phyloP scores from a whole-genome alignment of 345 rosid genomes.

The Brassica carinata region DNA sequence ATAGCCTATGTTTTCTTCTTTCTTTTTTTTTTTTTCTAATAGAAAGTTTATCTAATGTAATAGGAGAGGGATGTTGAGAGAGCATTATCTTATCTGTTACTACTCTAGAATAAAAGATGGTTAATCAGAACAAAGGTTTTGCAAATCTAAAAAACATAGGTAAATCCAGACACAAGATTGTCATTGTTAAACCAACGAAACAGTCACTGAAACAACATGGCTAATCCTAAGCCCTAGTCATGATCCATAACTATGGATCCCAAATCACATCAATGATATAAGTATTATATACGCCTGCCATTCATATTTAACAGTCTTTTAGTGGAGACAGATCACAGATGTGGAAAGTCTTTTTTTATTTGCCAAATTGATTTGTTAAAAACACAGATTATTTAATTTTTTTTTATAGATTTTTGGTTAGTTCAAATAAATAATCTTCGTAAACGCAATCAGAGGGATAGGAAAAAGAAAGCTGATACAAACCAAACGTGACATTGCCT shows the following conservation, averaged over 20 bases:
- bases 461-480: not conserved
- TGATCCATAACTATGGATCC: too few species aligned
- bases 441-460: not conserved
- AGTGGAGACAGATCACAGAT: too few species aligned
- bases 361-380: too few species aligned
- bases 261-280: too few species aligned
- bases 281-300: too few species aligned
- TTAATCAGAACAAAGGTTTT: not conserved
- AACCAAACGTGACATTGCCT: not conserved
- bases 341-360: too few species aligned
- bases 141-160: not conserved
- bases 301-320: too few species aligned
- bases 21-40: not conserved
- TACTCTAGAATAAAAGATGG: slow-evolving; percentile 17
- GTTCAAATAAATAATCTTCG: too few species aligned
- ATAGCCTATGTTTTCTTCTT: not conserved
- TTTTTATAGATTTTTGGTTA: too few species aligned
- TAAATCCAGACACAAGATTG: too few species aligned
- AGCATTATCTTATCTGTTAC: not conserved
- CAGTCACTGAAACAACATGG: not conserved
- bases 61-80: slow-evolving; percentile 2
- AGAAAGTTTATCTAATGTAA: slow-evolving; percentile 14
- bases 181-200: slow-evolving; percentile 1
- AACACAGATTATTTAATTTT: too few species aligned
- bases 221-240: slow-evolving; percentile 7